Percentiles rank a stretch among this genome's conserved stretches.
These are phyloP conservation scores for Nyssa sinensis DNA, from an alignment of 148 eudicot species.

Conservation along the genomic window DNA sequence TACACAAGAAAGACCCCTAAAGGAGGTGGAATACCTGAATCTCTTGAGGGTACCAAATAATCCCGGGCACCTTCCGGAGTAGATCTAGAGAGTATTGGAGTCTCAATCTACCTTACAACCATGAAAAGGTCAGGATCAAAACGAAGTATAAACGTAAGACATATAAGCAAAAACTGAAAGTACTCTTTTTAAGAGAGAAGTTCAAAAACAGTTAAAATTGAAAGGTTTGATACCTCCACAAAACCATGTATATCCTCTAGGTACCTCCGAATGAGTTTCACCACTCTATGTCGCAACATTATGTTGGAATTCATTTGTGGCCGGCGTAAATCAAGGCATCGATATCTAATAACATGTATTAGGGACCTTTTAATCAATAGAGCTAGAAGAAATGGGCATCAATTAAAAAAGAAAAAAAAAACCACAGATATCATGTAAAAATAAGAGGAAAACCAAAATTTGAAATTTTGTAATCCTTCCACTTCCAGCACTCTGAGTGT, in stretches of 20 bases:
- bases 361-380: slow-evolving; percentile 13
- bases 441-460: neutral
- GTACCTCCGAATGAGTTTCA: slow-evolving; percentile 76
- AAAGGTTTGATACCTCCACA: slow-evolving; percentile 63
- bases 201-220: neutral
- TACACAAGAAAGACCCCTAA: too few relatives aligned
- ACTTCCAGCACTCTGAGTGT: too few relatives aligned
- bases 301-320: slow-evolving; percentile 71
- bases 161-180: neutral
- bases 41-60: slow-evolving; percentile 97
- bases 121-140: slow-evolving; percentile 46
- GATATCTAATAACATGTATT: slow-evolving; percentile 54
- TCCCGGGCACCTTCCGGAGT: slow-evolving; percentile 99
- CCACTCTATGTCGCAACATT: slow-evolving; percentile 75
- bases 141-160: neutral
- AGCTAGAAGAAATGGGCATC: neutral
- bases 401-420: neutral
- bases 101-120: slow-evolving; percentile 97
- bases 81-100: slow-evolving; percentile 94
- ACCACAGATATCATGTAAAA: neutral
- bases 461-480: too few relatives aligned
- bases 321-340: slow-evolving; percentile 91
- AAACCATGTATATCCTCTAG: slow-evolving; percentile 87
- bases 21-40: slow-evolving; percentile 80
- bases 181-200: slow-evolving; percentile 6